Base-by-base conservation (phyloP, 148 eudicot species). In the Vaccinium vitisidaea region DNA sequence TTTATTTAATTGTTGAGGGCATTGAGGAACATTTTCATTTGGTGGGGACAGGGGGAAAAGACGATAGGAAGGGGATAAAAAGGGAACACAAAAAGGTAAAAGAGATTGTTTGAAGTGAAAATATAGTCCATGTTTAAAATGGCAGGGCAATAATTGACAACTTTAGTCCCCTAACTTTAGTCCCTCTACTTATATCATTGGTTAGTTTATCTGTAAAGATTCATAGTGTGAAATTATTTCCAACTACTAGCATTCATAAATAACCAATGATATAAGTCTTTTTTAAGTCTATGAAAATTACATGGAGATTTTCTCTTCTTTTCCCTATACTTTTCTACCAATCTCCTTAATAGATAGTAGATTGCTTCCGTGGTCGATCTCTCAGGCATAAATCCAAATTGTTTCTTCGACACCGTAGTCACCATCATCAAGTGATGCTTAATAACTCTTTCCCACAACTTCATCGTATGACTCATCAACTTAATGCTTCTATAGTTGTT, bases 61-160 rank as follows among this genome's bases (percentile, higher is more conserved):
- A 75, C 0, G n/a, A 75, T 21, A 59, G 69, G 6, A 46, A 49
- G 10, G 13, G 55, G 80, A 76, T 46, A 76, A 76, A 55, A 49
- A 76, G 32, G 25, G 11, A 23, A 2, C 16, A 50, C 23, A 52
- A 25, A 77, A 77, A 25, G 27, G 36, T 25, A 4, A 39, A 50
- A 14, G 39, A n/a, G 39, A 13, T 19, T 6, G 8, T 75, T 21
- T 19, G 54, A 9, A 19, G 54, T 36, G 79, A 48, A 75, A 75
- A 75, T 75, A n/a, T 67, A 75, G 49, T 46, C 21, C 6, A 11
- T 2, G 27, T 39, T 48, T 27, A 16, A 75, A 75, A 75, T 46
- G 79, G 54, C 53, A 75, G 79, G 49, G 55, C 79, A 75, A 75
- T 75, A 46, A 75, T 75, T 75, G 79, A 8, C 53, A 75, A 75